Evolutionary conservation across 139 green algal genomes (phyloP), one percentile per base, ranked within the genome.

Genomic region (Haematococcus lacustris): DNA sequence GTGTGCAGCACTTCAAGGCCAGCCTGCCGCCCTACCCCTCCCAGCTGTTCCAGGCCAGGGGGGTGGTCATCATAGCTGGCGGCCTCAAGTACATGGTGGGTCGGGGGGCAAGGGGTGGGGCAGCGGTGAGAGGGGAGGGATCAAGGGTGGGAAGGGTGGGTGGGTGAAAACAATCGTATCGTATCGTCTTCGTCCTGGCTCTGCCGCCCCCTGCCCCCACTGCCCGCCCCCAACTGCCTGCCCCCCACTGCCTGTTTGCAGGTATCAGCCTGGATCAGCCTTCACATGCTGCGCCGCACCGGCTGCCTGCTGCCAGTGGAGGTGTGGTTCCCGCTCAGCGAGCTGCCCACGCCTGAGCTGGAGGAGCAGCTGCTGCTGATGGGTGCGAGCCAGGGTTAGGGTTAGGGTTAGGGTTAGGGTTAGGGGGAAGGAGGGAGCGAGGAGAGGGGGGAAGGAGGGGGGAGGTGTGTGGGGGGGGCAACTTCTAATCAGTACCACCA

Each of bases 241-340:
- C n/a, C n/a, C n/a, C n/a, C n/a, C n/a, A n/a, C n/a, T n/a, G n/a
- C n/a, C n/a, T n/a, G n/a, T n/a, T 30, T 34, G 35, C 63, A 69
- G 63, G 35, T 40, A 25, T 51, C 34, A 21, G 75, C 80, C 21
- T 88, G 83, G 83, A 68, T 81, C 28, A 79, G 40, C 65, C 43
- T 88, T 32, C 73, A 84, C 73, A 67, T 82, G 71, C 73, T 88
- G 66, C 71, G 83, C 9, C 57, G 50, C 23, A 73, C 77, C 74
- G 84, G 84, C 0, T 87, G 81, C 77, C 71, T 1, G 37, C 73
- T 89, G 66, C 80, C 78, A 2, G 73, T 87, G 2, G 79, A 89
- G 70, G 71, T 89, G 76, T 86, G 78, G 57, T 86, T 82, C 25
- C 80, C 80, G 4, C 38, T 61, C 2, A 38, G 30, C 1, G 80